Percentiles rank a stretch among this genome's conserved stretches.
Evolutionary conservation across 805 yeast species (phyloP).

Genomic region (Candida adriatica): DNA sequence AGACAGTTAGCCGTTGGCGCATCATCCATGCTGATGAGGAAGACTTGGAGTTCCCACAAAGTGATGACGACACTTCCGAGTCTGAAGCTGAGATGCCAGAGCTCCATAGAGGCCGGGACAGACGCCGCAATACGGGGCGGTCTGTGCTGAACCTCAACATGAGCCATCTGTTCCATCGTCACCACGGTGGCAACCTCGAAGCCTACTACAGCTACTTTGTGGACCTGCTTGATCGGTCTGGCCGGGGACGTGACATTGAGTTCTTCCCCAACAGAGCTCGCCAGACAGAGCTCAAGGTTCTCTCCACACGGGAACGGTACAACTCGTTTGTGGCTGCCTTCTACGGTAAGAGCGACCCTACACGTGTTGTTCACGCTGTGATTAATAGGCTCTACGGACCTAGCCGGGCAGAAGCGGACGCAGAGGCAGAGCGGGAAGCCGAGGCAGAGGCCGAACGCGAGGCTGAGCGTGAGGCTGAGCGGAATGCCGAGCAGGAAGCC

Average conservation of each 20-base stretch:
- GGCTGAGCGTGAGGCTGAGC: slow-evolving; percentile 24
- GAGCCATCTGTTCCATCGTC: slow-evolving; percentile 3
- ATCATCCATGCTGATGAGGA: slow-evolving; percentile 20
- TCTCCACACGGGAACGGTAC: slow-evolving; percentile 65
- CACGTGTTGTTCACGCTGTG: slow-evolving; percentile 34
- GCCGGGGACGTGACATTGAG: slow-evolving; percentile 2
- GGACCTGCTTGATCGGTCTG: slow-evolving; percentile 6
- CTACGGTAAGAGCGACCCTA: slow-evolving; percentile 34
- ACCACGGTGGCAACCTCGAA: slow-evolving; percentile 3
- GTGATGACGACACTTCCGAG: slow-evolving; percentile 12
- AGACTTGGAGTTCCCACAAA: slow-evolving; percentile 10
- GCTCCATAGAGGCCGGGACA: too few relatives aligned
- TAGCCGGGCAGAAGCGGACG: slow-evolving; percentile 35
- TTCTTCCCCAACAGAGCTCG: slow-evolving; percentile 6
- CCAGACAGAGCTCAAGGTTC: slow-evolving; percentile 10
- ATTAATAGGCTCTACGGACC: slow-evolving; percentile 41
- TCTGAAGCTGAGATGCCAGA: too few relatives aligned
- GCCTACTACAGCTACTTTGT: slow-evolving; percentile 10
- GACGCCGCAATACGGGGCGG: too few relatives aligned
- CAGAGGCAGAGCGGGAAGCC: slow-evolving; percentile 9
- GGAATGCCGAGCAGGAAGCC: slow-evolving; percentile 22
- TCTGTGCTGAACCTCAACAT: slow-evolving; percentile 1
- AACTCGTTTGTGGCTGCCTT: slow-evolving; percentile 46
- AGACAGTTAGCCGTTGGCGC: slow-evolving; percentile 4
- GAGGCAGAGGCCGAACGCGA: slow-evolving; percentile 16